Evolutionary conservation across 805 yeast species (phyloP).

Genomic region (Hanseniaspora clermontiae): DNA sequence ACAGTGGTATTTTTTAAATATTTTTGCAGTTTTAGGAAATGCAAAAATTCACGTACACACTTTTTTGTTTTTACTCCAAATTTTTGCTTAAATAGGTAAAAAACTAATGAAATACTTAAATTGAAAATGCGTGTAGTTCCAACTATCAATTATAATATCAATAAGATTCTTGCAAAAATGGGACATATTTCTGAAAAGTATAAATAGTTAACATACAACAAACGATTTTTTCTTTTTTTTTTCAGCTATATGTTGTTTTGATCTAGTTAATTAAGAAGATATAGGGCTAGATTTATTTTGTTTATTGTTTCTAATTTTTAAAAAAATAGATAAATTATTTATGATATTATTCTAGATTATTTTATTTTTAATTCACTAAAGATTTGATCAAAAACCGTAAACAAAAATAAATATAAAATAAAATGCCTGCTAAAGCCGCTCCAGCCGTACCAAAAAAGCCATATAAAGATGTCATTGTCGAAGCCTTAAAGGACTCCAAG

Average conservation of each 20-base stretch:
- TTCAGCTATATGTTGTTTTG: not conserved
- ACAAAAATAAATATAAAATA: not conserved
- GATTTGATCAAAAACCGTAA: not conserved
- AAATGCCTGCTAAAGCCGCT: slow-evolving; percentile 13
- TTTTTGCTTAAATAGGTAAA: not conserved
- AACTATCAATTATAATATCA: not conserved
- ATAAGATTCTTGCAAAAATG: not conserved
- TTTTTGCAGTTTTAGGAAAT: not conserved
- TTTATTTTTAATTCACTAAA: not conserved
- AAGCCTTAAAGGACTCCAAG: slow-evolving; percentile 57
- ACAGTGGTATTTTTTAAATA: not conserved
- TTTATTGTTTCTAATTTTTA: too few species aligned
- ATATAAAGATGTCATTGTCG: slow-evolving; percentile 27
- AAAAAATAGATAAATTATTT: too few species aligned
- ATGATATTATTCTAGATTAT: not conserved
- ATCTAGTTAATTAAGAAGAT: too few species aligned
- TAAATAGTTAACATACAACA: slow-evolving; percentile 15
- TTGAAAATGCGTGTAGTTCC: not conserved
- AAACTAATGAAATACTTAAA: not conserved
- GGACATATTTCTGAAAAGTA: not conserved
- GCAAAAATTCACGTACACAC: not conserved
- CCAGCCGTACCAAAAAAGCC: slow-evolving; percentile 12
- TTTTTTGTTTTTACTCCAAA: not conserved
- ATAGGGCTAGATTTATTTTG: not conserved
- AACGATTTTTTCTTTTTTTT: not conserved